Evolutionary conservation across 2,329 filamentous ascomycete genomes (phyloP).

Genomic region (Clonostachys sp.): DNA sequence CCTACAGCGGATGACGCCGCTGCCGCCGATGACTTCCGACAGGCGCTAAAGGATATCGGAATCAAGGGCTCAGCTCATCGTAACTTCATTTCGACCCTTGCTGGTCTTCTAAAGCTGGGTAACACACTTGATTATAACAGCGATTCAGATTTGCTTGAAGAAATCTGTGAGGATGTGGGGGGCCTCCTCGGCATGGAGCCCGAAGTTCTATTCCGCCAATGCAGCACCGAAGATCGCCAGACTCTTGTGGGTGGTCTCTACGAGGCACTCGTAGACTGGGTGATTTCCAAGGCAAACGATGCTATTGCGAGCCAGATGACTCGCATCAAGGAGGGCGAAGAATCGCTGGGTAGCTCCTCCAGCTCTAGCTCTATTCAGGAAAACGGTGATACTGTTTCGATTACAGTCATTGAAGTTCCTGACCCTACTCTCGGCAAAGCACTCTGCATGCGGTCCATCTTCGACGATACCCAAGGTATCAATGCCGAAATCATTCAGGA

Average conservation of each 20-base stretch:
- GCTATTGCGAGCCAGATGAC: conserved; percentile 75
- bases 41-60: conserved; percentile 83
- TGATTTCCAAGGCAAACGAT: conserved; percentile 82
- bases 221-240: conserved; percentile 78
- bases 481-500: conserved; percentile 97
- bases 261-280: conserved; percentile 92
- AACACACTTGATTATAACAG: conserved; percentile 82
- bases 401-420: conserved; percentile 85
- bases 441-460: conserved; percentile 81
- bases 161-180: conserved; percentile 85
- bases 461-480: conserved; percentile 89
- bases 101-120: conserved; percentile 84
- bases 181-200: conserved; percentile 83
- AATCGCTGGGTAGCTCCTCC: conserved; percentile 57
- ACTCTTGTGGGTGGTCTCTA: conserved; percentile 84
- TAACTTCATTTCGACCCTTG: conserved; percentile 79
- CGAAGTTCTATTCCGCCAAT: conserved; percentile 72
- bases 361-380: conserved; percentile 69
- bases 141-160: conserved; percentile 79
- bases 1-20: conserved; percentile 91
- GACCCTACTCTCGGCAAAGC: conserved; percentile 79
- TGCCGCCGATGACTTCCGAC: conserved; percentile 86
- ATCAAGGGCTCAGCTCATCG: conserved; percentile 84
- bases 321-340: conserved; percentile 59
- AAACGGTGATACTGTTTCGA: conserved; percentile 76